A percentile compares a stretch with the other conserved stretches of the same genome.
Conservation (phyloP, 306 rosid species). For the Hippophae tibetana region DNA sequence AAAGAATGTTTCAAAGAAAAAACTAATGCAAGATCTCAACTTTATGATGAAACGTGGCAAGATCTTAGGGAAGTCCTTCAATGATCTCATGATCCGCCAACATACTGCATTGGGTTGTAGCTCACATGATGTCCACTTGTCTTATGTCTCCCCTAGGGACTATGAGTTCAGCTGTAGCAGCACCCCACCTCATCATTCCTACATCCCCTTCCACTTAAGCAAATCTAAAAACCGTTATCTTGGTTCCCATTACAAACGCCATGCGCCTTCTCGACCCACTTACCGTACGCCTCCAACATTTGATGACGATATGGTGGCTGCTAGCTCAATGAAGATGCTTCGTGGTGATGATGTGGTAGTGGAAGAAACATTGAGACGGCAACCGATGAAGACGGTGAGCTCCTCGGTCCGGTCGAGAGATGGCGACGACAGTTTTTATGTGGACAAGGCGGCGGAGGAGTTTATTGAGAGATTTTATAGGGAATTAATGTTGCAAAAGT, state of each 20-base stretch:
- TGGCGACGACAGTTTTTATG: constrained; percentile 17
- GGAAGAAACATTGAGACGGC: constrained; percentile 1
- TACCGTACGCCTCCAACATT: background rate
- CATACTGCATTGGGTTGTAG: too few relatives aligned
- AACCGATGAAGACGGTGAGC: constrained; percentile 9
- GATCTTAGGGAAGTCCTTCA: too few relatives aligned
- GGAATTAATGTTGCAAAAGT: constrained; percentile 30
- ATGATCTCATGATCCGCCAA: too few relatives aligned
- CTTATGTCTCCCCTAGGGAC: too few relatives aligned
- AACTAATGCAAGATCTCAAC: too few relatives aligned
- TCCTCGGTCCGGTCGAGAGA: constrained; percentile 6
- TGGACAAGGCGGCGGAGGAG: constrained; percentile 33
- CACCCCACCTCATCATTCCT: constrained; percentile 15
- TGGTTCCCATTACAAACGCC: background rate
- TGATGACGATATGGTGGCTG: constrained; percentile 4
- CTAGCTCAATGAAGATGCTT: background rate
- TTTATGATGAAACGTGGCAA: too few relatives aligned
- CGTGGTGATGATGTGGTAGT: constrained; percentile 7
- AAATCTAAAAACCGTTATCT: background rate
- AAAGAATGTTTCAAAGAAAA: too few relatives aligned
- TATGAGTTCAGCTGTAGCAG: constrained; percentile 25
- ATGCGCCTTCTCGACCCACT: background rate
- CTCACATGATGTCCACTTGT: too few relatives aligned
- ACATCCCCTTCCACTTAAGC: constrained; percentile 2
- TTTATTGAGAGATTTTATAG: constrained; percentile 29